phyloP scores from a whole-genome alignment of 441 rosid genomes.

The Erodium texanum region DNA sequence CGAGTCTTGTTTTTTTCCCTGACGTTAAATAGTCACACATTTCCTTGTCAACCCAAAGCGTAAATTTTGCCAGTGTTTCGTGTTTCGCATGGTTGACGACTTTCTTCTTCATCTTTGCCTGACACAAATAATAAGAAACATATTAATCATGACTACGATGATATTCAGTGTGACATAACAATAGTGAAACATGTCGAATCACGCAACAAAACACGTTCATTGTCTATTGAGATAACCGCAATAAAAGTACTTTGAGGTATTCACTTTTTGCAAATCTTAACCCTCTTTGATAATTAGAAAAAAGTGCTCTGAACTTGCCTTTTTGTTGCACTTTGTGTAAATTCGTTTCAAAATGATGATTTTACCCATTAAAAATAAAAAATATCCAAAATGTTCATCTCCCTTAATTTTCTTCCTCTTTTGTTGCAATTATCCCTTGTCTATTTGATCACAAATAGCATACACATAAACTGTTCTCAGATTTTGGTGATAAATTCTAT shows the following conservation, averaged over 20 bases:
- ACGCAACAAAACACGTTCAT: constrained; percentile 4
- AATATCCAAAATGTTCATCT: too few species aligned
- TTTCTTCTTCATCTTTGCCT: constrained; percentile 60
- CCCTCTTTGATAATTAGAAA: too few species aligned
- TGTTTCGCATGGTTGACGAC: constrained; percentile 54
- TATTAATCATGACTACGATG: background rate
- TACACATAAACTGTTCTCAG: background rate
- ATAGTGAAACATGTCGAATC: background rate
- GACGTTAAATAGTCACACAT: constrained; percentile 79
- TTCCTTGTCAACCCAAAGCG: constrained; percentile 68
- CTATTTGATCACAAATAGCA: background rate
- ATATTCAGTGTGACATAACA: background rate
- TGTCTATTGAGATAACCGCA: too few species aligned
- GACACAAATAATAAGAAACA: constrained; percentile 11
- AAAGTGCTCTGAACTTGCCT: too few species aligned
- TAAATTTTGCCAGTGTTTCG: constrained; percentile 78
- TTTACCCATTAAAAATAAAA: too few species aligned
- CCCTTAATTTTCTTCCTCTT: too few species aligned
- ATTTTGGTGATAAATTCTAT: background rate
- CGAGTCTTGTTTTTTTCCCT: constrained; percentile 72
- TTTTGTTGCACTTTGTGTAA: too few species aligned
- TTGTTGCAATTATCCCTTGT: too few species aligned
- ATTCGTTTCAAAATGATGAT: too few species aligned
- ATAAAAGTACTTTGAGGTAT: too few species aligned
- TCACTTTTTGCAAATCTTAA: too few species aligned